Conservation (phyloP, 1,284 basidiomycete species). For the Puccinia coronata region DNA sequence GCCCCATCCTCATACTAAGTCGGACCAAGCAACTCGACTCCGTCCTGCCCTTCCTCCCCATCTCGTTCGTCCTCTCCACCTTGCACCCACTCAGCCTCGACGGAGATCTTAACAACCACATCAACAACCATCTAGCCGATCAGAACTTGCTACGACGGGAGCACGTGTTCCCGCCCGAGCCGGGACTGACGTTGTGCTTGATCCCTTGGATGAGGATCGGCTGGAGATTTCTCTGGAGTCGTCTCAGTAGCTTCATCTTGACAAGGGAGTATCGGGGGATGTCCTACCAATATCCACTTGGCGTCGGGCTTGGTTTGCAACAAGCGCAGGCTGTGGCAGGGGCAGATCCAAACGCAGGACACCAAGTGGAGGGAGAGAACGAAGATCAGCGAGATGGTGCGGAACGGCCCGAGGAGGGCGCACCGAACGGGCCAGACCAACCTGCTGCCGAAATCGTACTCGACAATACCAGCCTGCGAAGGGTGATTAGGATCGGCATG, state of each 20-base stretch:
- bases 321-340: conserved; percentile 7
- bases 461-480: conserved; percentile 32
- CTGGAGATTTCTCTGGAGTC: conserved; percentile 33
- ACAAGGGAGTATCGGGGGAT: conserved; percentile 30
- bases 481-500: conserved; percentile 38
- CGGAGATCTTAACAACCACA: not conserved
- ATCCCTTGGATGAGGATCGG: conserved; percentile 44
- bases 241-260: conserved; percentile 15
- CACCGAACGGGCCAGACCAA: not conserved
- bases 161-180: conserved; percentile 40
- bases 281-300: conserved; percentile 1
- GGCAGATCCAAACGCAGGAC: not conserved
- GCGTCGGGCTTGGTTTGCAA: not conserved
- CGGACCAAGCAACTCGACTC: conserved; percentile 40
- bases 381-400: not conserved
- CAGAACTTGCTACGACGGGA: not conserved
- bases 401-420: conserved; percentile 13
- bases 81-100: not conserved
- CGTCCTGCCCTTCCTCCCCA: conserved; percentile 40
- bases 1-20: conserved; percentile 45
- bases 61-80: conserved; percentile 40
- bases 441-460: conserved; percentile 31
- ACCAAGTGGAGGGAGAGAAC: conserved; percentile 14
- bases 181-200: conserved; percentile 41
- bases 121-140: conserved; percentile 4